A percentile compares a stretch with the other conserved stretches of the same genome.
Evolutionary conservation across 345 rosid genomes (phyloP).

Genomic region (Populus euphratica): DNA sequence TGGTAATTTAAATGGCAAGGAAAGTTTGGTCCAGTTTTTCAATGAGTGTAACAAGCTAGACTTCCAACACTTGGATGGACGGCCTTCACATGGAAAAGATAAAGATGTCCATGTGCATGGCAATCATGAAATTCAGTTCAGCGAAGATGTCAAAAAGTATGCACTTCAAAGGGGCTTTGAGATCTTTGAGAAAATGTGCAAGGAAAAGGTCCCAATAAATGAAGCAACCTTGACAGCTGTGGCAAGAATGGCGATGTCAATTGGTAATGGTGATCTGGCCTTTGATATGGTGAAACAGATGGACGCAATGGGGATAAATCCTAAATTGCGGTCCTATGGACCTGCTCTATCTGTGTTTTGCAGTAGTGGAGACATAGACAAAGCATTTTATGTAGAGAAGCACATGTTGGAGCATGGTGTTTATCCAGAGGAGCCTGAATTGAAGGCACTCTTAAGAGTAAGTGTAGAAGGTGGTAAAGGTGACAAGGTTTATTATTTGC

Average conservation of each 20-base stretch:
- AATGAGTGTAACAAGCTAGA: conserved; percentile 12
- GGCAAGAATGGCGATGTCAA: conserved; percentile 65
- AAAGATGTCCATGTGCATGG: background rate
- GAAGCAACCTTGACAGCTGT: conserved; percentile 61
- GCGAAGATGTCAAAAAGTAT: conserved; percentile 49
- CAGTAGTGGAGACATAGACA: conserved; percentile 36
- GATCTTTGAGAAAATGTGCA: conserved; percentile 49
- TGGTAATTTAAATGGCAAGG: conserved; percentile 8
- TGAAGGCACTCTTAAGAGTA: conserved; percentile 52
- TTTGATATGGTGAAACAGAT: conserved; percentile 65
- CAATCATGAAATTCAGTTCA: conserved; percentile 30
- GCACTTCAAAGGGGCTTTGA: conserved; percentile 54
- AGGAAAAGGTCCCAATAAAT: conserved; percentile 43
- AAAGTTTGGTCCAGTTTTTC: conserved; percentile 14
- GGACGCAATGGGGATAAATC: conserved; percentile 47
- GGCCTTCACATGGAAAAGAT: background rate
- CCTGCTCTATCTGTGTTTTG: conserved; percentile 58
- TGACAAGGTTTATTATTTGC: conserved; percentile 57
- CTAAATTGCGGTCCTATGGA: conserved; percentile 58
- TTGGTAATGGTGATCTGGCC: conserved; percentile 62
- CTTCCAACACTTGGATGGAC: conserved; percentile 13
- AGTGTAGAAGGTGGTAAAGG: conserved; percentile 47
- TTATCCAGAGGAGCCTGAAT: conserved; percentile 61
- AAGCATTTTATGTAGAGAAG: conserved; percentile 54
- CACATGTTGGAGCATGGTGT: conserved; percentile 67